Percentiles rank a stretch among this genome's conserved stretches.
These are phyloP conservation scores for Erodium chrysanthum DNA, from an alignment of 441 rosid species.

Conservation along the genomic window DNA sequence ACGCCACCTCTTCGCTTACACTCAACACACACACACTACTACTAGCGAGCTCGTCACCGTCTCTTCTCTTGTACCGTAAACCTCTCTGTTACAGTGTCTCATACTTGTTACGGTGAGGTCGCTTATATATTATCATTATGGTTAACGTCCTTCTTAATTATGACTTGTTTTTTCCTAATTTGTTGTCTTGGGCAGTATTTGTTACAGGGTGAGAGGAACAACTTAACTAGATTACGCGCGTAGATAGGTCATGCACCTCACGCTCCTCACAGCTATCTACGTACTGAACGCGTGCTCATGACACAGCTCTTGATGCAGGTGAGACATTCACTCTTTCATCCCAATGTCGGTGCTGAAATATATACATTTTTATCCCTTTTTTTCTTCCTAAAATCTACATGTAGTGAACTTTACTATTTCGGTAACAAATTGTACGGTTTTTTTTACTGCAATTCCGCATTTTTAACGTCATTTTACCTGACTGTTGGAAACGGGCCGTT, in stretches of 20 bases:
- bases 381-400: background rate
- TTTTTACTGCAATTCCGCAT: too few species aligned
- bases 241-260: background rate
- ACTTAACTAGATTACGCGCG: background rate
- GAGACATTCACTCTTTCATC: background rate
- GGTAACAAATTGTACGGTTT: too few species aligned
- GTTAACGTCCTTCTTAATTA: background rate
- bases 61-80: background rate
- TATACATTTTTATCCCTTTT: too few species aligned
- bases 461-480: too few species aligned
- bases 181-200: background rate
- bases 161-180: background rate
- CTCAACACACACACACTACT: conserved; percentile 5
- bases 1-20: conserved; percentile 9
- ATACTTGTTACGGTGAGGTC: background rate
- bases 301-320: background rate
- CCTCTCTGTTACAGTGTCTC: background rate
- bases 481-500: too few species aligned
- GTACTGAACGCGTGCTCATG: background rate
- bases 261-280: background rate
- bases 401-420: background rate
- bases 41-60: background rate
- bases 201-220: background rate
- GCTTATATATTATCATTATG: background rate
- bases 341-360: background rate